A percentile compares a stretch with the other conserved stretches of the same genome.
Conservation (phyloP, 345 rosid genomes). For the Lenwebbia sp. region DNA sequence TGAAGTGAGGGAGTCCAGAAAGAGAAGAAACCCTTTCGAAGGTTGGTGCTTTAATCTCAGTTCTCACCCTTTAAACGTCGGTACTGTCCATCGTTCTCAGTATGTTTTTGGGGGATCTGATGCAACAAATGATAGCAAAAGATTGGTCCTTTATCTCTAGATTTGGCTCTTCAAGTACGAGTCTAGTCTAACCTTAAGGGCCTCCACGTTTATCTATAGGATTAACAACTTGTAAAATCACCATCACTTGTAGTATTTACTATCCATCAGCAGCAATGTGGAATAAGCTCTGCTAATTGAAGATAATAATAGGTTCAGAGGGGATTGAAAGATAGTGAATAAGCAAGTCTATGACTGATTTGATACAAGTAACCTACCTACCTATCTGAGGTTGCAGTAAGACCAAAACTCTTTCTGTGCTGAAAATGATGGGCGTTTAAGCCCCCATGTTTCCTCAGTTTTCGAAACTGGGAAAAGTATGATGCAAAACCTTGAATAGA, state of each 20-base stretch:
- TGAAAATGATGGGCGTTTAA: background rate
- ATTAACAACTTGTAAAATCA: background rate
- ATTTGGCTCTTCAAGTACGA: background rate
- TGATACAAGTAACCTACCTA: background rate
- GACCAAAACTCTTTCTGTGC: background rate
- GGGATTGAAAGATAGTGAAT: background rate
- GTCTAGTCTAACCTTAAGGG: background rate
- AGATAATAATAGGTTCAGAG: background rate
- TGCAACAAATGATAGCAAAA: background rate
- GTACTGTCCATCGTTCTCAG: background rate
- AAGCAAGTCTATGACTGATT: background rate
- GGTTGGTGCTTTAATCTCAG: conserved; percentile 15
- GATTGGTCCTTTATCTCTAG: background rate
- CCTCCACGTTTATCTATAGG: background rate
- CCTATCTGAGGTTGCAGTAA: background rate
- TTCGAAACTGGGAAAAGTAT: background rate
- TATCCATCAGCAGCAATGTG: background rate
- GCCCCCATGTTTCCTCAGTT: background rate
- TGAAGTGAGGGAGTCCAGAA: conserved; percentile 18
- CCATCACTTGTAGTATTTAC: background rate
- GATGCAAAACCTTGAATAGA: background rate
- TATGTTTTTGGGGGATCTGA: background rate
- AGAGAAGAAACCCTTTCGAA: conserved; percentile 33
- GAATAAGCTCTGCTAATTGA: background rate
- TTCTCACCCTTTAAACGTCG: background rate